Evolutionary conservation across 1,284 basidiomycete species (phyloP), one percentile per base, ranked within the genome.

Genomic region (Veloboletus limbatus): DNA sequence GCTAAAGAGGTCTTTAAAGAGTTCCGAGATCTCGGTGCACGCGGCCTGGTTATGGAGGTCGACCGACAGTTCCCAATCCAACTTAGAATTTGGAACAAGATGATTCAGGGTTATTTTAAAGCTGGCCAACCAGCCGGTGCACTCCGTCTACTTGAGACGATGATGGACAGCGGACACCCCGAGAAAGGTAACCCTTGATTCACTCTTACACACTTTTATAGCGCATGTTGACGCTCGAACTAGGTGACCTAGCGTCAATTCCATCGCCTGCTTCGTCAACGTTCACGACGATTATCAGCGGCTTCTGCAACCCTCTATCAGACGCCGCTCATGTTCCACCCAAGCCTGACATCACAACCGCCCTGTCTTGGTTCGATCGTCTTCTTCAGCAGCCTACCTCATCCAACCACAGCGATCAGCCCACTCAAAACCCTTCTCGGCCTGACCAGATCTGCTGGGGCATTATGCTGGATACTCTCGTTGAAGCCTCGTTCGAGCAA

Each of bases 41-140:
- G 66, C 0, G 72, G 71, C 3, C 65, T 63, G 3, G 52, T 80
- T 6, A 47, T 52, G 17, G 37, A 55, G 16, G 33, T 48, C 30
- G 57, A 64, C 5, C 46, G 53, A 28, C 44, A 55, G 38, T 56
- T 54, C 18, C 64, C 63, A 11, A 53, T 57, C 3, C 73, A 76
- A 44, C 67, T 81, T 24, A 56, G 70, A 27, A 73, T 89, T 2
- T 94, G 82, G 81, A 83, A 84, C 52, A 69, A 76, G 52, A 88
- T 94, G 80, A 79, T 96, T 44, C 72, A 79, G 35, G 79, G 82
- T 0, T 85, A 89, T 67, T 88, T 96, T 71, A 73, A 70, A 16
- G 77, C 74, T 26, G 82, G 81, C 5, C 72, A 83, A 48, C 72
- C 83, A 0, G 77, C 79, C 3, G 78, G 75, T 37, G 92, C 83